Conservation (phyloP, 306 rosid species). For the Rosa rugosa region DNA sequence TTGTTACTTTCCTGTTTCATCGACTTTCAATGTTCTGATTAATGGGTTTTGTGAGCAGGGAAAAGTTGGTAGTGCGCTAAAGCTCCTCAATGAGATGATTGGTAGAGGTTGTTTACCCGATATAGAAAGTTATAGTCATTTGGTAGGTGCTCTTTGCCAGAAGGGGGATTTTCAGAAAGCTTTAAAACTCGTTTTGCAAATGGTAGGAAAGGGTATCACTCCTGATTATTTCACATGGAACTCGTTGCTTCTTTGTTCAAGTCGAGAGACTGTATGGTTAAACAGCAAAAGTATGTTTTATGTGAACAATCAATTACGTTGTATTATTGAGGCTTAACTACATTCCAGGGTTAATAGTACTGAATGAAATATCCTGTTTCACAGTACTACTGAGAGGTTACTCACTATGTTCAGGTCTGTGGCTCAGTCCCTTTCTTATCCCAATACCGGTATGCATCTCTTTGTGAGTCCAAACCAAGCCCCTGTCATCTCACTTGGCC, state of each 20-base stretch:
- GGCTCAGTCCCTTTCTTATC: neutral
- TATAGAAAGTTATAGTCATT: slow-evolving; percentile 42
- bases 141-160: slow-evolving; percentile 46
- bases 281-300: slow-evolving; percentile 21
- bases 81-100: slow-evolving; percentile 55
- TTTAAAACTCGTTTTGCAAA: slow-evolving; percentile 38
- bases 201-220: slow-evolving; percentile 50
- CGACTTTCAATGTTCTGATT: slow-evolving; percentile 56
- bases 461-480: neutral
- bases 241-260: slow-evolving; percentile 41
- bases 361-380: neutral
- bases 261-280: slow-evolving; percentile 33
- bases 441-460: neutral
- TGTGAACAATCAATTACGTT: slow-evolving; percentile 28
- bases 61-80: slow-evolving; percentile 51
- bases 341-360: neutral
- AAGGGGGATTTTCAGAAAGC: slow-evolving; percentile 59
- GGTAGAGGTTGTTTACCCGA: slow-evolving; percentile 55
- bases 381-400: neutral
- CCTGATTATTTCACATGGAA: slow-evolving; percentile 57
- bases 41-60: slow-evolving; percentile 52
- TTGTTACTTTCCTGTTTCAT: slow-evolving; percentile 53
- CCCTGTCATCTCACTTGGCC: neutral
- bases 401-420: neutral
- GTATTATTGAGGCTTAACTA: slow-evolving; percentile 22